Conservation (phyloP, 805 yeast genomes). For the Spencermartinsiella europaea region DNA sequence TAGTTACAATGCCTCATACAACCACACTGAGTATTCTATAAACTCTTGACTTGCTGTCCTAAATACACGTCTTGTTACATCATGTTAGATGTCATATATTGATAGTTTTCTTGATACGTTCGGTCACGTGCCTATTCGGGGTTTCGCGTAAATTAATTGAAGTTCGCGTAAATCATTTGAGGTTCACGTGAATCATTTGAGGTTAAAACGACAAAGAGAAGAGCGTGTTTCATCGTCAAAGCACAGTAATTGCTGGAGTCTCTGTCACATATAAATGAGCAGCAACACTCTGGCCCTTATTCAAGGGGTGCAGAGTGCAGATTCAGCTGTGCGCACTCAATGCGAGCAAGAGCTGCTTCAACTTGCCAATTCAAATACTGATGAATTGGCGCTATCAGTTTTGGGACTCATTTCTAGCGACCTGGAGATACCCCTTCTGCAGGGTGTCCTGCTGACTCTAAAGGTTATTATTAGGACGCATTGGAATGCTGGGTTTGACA, state of each 20-base stretch:
- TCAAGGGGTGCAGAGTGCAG: neutral
- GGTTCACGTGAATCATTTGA: too few species aligned
- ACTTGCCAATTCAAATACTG: neutral
- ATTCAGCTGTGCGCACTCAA: neutral
- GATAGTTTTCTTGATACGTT: too few species aligned
- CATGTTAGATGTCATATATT: too few species aligned
- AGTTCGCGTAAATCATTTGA: too few species aligned
- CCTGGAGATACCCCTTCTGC: slow-evolving; percentile 28
- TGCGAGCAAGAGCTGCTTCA: neutral
- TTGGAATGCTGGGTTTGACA: slow-evolving; percentile 82
- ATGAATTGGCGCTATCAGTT: neutral
- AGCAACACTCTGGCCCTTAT: neutral
- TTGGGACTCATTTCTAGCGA: neutral
- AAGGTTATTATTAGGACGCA: slow-evolving; percentile 62
- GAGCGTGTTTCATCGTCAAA: too few species aligned
- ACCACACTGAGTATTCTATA: too few species aligned
- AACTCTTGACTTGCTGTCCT: too few species aligned
- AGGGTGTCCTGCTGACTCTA: slow-evolving; percentile 59
- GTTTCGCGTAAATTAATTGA: too few species aligned
- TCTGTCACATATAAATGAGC: neutral
- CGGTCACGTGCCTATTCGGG: too few species aligned
- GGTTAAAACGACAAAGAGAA: too few species aligned
- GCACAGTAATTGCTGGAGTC: neutral
- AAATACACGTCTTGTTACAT: too few species aligned
- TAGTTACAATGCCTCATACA: too few species aligned